Percentiles rank a stretch among this genome's conserved stretches.
phyloP scores from a whole-genome alignment of 2,329 filamentous ascomycete genomes.

The Chalaropsis ovoidea region DNA sequence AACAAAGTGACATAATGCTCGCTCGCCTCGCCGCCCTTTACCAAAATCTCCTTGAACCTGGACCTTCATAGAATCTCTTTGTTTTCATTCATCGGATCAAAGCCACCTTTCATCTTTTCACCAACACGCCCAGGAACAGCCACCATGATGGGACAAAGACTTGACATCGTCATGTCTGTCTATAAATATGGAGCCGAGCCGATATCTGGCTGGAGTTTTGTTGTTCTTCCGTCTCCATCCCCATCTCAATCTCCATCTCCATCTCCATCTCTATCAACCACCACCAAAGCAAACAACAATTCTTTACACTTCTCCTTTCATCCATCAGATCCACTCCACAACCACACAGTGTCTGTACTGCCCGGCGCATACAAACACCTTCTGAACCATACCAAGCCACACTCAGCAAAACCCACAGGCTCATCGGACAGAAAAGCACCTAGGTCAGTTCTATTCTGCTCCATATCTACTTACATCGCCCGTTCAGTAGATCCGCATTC shows the following conservation, averaged over 20 bases:
- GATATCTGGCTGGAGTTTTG: neutral
- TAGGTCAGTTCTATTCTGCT: conserved; percentile 1
- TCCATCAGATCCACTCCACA: neutral
- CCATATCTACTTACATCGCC: neutral
- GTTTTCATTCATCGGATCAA: neutral
- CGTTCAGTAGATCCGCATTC: neutral
- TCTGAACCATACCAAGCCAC: neutral
- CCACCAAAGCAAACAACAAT: neutral
- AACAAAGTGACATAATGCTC: neutral
- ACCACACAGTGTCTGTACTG: neutral
- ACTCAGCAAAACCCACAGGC: neutral
- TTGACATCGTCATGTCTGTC: neutral
- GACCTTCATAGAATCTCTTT: neutral
- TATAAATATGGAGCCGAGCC: neutral
- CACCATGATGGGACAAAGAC: conserved; percentile 5
- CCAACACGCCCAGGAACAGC: neutral
- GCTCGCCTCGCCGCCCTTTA: neutral
- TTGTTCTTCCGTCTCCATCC: neutral
- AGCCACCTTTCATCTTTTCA: neutral
- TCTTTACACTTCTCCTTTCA: neutral
- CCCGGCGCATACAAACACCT: neutral
- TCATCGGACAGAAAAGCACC: neutral
- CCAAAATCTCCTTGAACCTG: neutral
- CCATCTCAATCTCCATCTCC: too few species aligned
- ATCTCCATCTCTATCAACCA: conserved; percentile 3